phyloP scores from a whole-genome alignment of 257 asterid genomes.

The Solanum microdontum region DNA sequence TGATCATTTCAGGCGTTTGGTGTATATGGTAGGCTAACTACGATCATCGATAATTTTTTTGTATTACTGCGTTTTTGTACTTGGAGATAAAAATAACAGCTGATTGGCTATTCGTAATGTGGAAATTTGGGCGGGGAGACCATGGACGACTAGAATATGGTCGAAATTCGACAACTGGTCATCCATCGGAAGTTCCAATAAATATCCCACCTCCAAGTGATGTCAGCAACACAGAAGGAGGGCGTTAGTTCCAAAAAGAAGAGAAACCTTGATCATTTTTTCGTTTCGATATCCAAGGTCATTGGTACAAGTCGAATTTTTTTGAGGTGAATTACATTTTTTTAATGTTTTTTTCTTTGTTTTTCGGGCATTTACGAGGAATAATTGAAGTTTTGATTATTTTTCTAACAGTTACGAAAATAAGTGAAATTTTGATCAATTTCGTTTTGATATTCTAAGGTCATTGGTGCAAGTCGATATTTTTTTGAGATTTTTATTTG shows the following conservation, averaged over 20 bases:
- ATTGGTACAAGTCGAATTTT: no score
- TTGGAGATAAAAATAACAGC: not conserved
- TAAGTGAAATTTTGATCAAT: no score
- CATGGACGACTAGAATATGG: constrained; percentile 99
- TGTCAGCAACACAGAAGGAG: constrained; percentile 18
- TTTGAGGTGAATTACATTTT: no score
- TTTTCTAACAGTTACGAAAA: no score
- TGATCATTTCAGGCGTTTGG: not conserved
- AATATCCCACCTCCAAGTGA: constrained; percentile 48
- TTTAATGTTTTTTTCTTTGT: no score
- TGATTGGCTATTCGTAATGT: not conserved
- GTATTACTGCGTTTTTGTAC: not conserved
- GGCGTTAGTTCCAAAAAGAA: constrained; percentile 37
- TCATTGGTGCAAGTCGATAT: no score
- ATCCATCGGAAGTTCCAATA: constrained; percentile 86
- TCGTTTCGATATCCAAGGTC: no score
- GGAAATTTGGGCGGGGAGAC: constrained; percentile 95
- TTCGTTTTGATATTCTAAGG: no score
- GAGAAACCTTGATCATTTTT: no score
- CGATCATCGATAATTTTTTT: not conserved
- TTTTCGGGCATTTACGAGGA: no score
- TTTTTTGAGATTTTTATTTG: no score
- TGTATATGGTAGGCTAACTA: not conserved
- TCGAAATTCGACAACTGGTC: constrained; percentile 80
- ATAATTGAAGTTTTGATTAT: no score